phyloP scores from a whole-genome alignment of 2,329 filamentous ascomycete genomes.

The Colletotrichum lupini region DNA sequence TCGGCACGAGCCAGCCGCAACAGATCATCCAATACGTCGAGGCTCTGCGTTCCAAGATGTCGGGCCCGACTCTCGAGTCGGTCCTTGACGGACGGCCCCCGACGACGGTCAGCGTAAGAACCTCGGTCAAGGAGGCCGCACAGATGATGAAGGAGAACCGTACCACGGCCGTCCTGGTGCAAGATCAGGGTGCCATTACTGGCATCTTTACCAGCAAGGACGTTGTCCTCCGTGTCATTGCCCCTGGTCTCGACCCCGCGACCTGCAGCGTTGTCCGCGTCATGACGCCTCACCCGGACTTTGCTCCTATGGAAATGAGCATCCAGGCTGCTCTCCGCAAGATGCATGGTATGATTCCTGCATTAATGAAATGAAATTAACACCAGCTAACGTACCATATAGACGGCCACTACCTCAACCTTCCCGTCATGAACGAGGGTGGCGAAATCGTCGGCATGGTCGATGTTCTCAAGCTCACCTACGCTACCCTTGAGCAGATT shows the following conservation, averaged over 20 bases:
- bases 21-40: conserved; percentile 99
- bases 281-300: conserved; percentile 99
- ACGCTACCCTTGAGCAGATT: conserved; percentile 96
- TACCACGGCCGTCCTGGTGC: conserved; percentile 94
- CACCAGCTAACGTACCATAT: conserved; percentile 39
- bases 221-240: conserved; percentile 97
- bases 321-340: conserved; percentile 98
- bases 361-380: not conserved
- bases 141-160: conserved; percentile 98
- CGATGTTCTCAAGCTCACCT: conserved; percentile 97
- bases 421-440: conserved; percentile 97
- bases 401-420: conserved; percentile 98
- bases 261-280: conserved; percentile 98
- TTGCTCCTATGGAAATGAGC: conserved; percentile 98
- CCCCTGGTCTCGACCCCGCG: conserved; percentile 90
- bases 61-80: conserved; percentile 93
- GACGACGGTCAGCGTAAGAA: conserved; percentile 93
- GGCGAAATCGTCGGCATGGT: conserved; percentile 99
- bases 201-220: conserved; percentile 99
- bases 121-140: conserved; percentile 95
- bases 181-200: conserved; percentile 96
- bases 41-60: conserved; percentile 95
- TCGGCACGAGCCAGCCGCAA: conserved; percentile 94
- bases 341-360: conserved; percentile 84
- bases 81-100: conserved; percentile 93